A percentile compares a stretch with the other conserved stretches of the same genome.
Evolutionary conservation across 768 basidiomycete species (phyloP).

Genomic region (Podaxis sp.): DNA sequence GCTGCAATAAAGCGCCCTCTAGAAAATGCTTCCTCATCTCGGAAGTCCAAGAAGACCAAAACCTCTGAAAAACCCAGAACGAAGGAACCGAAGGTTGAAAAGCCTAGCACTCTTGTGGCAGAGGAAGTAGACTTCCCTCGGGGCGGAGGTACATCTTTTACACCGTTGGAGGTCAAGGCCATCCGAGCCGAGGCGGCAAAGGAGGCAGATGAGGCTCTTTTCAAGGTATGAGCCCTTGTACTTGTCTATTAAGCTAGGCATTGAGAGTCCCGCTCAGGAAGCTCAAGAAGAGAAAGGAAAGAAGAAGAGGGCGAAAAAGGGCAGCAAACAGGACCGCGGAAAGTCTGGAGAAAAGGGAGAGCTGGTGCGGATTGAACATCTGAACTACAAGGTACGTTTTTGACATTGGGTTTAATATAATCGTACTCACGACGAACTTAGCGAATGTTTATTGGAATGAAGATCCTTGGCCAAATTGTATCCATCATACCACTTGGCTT

Average conservation of each 20-base stretch:
- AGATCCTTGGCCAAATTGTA: constrained; percentile 84
- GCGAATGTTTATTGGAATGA: constrained; percentile 83
- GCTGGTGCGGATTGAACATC: constrained; percentile 77
- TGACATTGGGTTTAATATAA: neutral
- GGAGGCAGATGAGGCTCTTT: constrained; percentile 82
- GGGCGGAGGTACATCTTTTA: constrained; percentile 88
- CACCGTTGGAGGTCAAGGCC: constrained; percentile 85
- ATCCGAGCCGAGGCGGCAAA: constrained; percentile 80
- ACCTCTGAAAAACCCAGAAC: constrained; percentile 25
- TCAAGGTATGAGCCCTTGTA: constrained; percentile 47
- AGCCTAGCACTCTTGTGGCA: constrained; percentile 27
- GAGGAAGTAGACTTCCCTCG: constrained; percentile 94
- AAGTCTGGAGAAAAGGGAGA: constrained; percentile 43
- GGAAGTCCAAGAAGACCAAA: constrained; percentile 65
- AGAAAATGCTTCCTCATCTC: constrained; percentile 49
- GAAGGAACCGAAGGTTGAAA: constrained; percentile 25
- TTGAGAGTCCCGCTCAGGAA: constrained; percentile 4
- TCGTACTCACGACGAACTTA: constrained; percentile 30
- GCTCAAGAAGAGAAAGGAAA: constrained; percentile 41
- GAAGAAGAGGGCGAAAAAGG: constrained; percentile 45
- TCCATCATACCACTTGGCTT: constrained; percentile 87
- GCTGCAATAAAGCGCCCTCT: constrained; percentile 60
- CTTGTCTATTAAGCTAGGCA: neutral
- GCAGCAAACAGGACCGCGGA: constrained; percentile 45
- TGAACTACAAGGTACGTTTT: constrained; percentile 82